Evolutionary conservation across 1,139 yeast genomes (phyloP), one percentile per base, ranked within the genome.

Genomic region (Kodamaea ohmeri): DNA sequence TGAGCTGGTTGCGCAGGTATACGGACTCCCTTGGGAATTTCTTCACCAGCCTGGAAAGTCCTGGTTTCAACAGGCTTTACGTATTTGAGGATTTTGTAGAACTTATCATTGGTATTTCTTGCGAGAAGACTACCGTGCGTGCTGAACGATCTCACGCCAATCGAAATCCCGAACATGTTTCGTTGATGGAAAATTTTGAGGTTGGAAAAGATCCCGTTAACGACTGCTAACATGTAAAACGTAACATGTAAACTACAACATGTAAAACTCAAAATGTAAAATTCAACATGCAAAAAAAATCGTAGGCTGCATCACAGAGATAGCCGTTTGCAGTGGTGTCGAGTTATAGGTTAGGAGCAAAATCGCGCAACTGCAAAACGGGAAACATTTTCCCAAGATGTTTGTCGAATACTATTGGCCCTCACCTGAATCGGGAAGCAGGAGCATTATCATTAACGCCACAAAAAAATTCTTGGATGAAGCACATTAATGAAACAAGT

Each of bases 1-100:
- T 67, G 55, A 25, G 71, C 65, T 38, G 63, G 64, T 42, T 66
- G 56, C 36, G 61, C 55, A 32, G 89, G 87, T 39, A 83, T 63
- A 42, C 60, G 44, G 17, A 63, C 44, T 3, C 62, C 61, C 15
- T 52, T 46, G 3, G 63, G 61, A 25, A 60, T 50, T 28, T 40
- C 48, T 25, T 68, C 67, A n/a, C 76, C 76, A 1, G 58, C 66
- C 41, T 59, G 48, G 52, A 66, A 68, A 19, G 51, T 55, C 33
- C 56, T 56, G 32, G 60, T 59, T 39, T 68, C 68, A 25, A 70
- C 56, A 9, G 68, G 65, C 48, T 61, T 64, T 44, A 57, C 62
- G 46, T 69, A 65, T 47, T 62, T 65, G 40, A 65, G 58, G 51
- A 71, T 63, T 48, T 71, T 69, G 53, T 58, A 63, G 55, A 57